phyloP scores from a whole-genome alignment of 2,329 filamentous ascomycete species.

The Penicillium sp. region DNA sequence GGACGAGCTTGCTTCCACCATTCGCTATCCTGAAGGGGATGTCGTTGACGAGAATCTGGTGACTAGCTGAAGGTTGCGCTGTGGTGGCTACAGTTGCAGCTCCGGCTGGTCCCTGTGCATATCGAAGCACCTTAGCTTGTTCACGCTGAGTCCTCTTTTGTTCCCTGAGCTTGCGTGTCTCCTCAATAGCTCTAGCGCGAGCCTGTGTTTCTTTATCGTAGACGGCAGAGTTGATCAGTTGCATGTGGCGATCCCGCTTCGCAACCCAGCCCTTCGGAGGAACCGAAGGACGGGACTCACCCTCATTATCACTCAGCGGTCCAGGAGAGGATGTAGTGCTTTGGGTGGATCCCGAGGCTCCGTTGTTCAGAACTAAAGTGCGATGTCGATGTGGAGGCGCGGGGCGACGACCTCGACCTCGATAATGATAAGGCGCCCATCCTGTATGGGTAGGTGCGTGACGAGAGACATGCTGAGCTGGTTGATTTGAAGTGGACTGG shows the following conservation, averaged over 20 bases:
- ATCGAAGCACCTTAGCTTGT: constrained; percentile 37
- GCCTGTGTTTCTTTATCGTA: constrained; percentile 68
- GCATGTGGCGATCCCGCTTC: constrained; percentile 68
- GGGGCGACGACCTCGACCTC: constrained; percentile 33
- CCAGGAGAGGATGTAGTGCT: constrained; percentile 24
- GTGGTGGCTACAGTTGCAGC: constrained; percentile 21
- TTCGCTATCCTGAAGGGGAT: constrained; percentile 67
- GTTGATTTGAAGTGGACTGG: constrained; percentile 35
- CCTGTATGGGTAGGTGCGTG: constrained; percentile 31
- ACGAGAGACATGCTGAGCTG: constrained; percentile 27
- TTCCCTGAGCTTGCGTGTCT: constrained; percentile 49
- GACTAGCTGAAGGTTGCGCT: constrained; percentile 36
- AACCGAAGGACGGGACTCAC: constrained; percentile 25
- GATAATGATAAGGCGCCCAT: constrained; percentile 41
- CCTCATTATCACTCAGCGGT: constrained; percentile 25
- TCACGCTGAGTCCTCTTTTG: constrained; percentile 56
- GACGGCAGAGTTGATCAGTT: constrained; percentile 73
- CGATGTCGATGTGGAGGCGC: constrained; percentile 48
- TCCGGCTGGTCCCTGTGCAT: constrained; percentile 31
- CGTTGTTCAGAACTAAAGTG: constrained; percentile 60
- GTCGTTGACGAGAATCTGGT: constrained; percentile 64
- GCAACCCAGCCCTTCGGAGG: constrained; percentile 57
- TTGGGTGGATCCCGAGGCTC: constrained; percentile 21
- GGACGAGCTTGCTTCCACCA: constrained; percentile 76
- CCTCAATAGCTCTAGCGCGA: constrained; percentile 64